Percentiles rank a stretch among this genome's conserved stretches.
Conservation (phyloP, 257 asterid genomes). For the Primulina tabacum region DNA sequence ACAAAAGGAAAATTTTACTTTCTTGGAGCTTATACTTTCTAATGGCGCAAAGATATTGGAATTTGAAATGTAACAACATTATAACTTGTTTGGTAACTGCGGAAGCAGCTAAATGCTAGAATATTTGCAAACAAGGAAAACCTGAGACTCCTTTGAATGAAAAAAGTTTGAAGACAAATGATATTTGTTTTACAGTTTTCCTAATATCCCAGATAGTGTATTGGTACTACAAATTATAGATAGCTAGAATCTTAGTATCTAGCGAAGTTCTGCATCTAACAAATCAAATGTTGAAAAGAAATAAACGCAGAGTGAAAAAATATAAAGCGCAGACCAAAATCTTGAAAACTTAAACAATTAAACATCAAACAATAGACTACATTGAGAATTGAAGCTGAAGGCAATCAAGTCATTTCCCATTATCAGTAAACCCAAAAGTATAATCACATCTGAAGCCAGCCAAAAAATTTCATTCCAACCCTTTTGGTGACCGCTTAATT, state of each 20-base stretch:
- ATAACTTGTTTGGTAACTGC: background rate
- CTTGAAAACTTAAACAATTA: background rate
- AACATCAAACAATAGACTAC: background rate
- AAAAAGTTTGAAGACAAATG: too few relatives aligned
- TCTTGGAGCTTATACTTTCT: background rate
- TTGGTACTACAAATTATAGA: background rate
- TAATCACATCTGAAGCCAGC: background rate
- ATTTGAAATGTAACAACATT: background rate
- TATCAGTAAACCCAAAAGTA: too few relatives aligned
- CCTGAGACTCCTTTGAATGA: background rate
- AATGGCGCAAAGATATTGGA: too few relatives aligned
- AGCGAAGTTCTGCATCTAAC: background rate
- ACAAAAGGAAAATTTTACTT: background rate
- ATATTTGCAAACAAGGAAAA: background rate
- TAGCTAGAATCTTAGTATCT: background rate
- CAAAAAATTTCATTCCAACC: too few relatives aligned
- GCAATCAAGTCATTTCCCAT: background rate
- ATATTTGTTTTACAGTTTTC: background rate
- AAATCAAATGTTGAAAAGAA: background rate
- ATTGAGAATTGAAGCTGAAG: background rate
- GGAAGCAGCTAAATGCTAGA: background rate
- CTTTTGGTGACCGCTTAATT: background rate
- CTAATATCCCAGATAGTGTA: background rate
- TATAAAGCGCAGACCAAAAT: background rate
- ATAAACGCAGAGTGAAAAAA: too few relatives aligned